These are phyloP conservation scores for Neofusicoccum cordaticola DNA, from an alignment of 2,329 filamentous ascomycete genomes.

Conservation along the genomic window DNA sequence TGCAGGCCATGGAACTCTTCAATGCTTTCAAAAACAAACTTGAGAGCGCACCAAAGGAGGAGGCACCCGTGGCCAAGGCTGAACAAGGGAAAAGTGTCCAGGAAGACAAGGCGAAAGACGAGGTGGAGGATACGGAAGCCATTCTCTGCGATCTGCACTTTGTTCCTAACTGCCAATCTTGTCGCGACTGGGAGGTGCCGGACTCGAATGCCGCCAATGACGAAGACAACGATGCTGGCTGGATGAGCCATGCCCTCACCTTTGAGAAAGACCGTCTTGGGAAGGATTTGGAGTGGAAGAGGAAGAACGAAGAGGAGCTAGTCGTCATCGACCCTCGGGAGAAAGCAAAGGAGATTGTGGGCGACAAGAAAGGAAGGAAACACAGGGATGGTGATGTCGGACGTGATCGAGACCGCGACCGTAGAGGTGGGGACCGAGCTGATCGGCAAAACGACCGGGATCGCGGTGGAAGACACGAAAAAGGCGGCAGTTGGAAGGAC, in stretches of 20 bases:
- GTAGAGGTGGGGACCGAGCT: not conserved
- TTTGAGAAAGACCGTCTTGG: slow-evolving; percentile 89
- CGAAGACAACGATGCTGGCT: slow-evolving; percentile 57
- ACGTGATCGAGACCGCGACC: not conserved
- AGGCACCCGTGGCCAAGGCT: not conserved
- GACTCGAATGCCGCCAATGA: slow-evolving; percentile 46
- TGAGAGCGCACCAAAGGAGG: slow-evolving; percentile 20
- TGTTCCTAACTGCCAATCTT: slow-evolving; percentile 91
- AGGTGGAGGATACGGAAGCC: slow-evolving; percentile 56
- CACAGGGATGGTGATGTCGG: slow-evolving; percentile 14
- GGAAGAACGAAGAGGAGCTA: slow-evolving; percentile 80
- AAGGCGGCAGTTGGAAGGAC: not conserved
- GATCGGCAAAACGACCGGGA: not conserved
- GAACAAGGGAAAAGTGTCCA: not conserved
- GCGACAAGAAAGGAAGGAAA: slow-evolving; percentile 54
- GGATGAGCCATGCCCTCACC: slow-evolving; percentile 81
- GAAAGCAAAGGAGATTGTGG: slow-evolving; percentile 69
- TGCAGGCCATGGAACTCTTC: slow-evolving; percentile 63
- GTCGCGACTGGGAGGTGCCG: slow-evolving; percentile 69
- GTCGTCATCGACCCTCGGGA: slow-evolving; percentile 90
- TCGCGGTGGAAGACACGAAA: not conserved
- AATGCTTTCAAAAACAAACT: slow-evolving; percentile 78
- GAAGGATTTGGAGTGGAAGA: slow-evolving; percentile 86
- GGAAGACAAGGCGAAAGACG: slow-evolving; percentile 20
- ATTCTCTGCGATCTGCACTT: slow-evolving; percentile 90